Base-by-base conservation (phyloP, 805 yeast species). In the Wickerhamomyces bovis region DNA sequence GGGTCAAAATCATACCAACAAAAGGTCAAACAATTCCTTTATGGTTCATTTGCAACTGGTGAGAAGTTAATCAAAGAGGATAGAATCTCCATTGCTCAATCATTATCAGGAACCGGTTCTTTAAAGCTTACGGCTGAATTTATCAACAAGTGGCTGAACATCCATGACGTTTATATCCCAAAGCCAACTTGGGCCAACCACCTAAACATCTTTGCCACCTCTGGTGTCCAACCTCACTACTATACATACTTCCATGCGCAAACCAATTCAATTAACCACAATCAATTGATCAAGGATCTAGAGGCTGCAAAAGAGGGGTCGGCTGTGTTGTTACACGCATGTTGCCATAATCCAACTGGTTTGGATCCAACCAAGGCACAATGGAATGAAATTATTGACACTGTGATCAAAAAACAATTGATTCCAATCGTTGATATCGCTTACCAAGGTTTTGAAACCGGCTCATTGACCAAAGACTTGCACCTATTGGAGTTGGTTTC, bases 311-410 rank as follows among this genome's bases (percentile, higher is more conserved):
- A 76, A 26, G 69, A 69, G 30, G 87, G 85, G 23, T 72, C 83
- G 20, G 76, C 80, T 44, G 83, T 89, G 20, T 73, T 90, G 47
- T 76, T 90, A 50, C 98, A 90, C 67, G 96, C 96, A 9, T 89
- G 97, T 64, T 94, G 97, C 60, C 97, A 90, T 72, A 92, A 90
- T 73, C 98, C 98, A 46, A 92, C 97, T 18, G 98, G 97, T 53
- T 81, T 90, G 65, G 97, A 90, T 64, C 94, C 95, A 51, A 80
- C 88, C 16, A 67, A 69, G 23, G 86, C 80, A 53, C 88, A 90
- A 63, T 89, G 96, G 97, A 73, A 76, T 51, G 68, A 76, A 64
- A 86, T 92, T 36, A 72, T 86, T 57, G 79, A 82, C 42, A 78
- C 83, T 30, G 63, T 86, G 38, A 68, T 76, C 56, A 64, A 71